A percentile compares a stretch with the other conserved stretches of the same genome.
These are phyloP conservation scores for Phaeosphaeriaceae sp. DNA, from an alignment of 2,329 filamentous ascomycete species.

Conservation along the genomic window DNA sequence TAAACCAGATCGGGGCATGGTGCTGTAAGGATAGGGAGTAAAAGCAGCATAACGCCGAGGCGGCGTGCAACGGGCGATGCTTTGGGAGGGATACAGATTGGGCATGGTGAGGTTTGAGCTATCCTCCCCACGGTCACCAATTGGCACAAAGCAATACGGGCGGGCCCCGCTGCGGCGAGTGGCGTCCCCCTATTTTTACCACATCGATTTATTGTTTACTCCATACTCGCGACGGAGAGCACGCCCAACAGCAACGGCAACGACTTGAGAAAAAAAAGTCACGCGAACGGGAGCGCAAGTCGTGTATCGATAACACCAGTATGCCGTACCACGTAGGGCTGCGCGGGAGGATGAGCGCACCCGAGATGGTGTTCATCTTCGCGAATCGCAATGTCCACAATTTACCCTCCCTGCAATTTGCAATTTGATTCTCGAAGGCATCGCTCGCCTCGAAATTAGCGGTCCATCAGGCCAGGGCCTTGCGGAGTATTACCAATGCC, in stretches of 20 bases:
- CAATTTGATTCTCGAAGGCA: conserved; percentile 9
- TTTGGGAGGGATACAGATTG: conserved; percentile 17
- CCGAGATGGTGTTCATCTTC: not conserved
- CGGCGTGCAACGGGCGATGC: not conserved
- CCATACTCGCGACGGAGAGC: not conserved
- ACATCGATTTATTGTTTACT: not conserved
- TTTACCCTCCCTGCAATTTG: conserved; percentile 6
- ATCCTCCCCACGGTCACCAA: conserved; percentile 26
- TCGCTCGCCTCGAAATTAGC: not conserved
- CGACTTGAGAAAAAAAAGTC: not conserved
- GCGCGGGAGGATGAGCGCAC: conserved; percentile 2
- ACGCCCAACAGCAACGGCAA: not conserved
- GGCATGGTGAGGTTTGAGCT: conserved; percentile 23
- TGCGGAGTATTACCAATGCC: not conserved
- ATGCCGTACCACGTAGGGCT: not conserved
- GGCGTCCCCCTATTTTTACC: conserved; percentile 14
- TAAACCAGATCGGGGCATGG: conserved; percentile 19
- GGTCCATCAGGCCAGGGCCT: not conserved
- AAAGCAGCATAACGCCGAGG: conserved; percentile 15
- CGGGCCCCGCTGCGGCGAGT: conserved; percentile 17
- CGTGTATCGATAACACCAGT: conserved; percentile 2
- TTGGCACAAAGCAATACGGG: conserved; percentile 22
- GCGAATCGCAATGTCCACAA: conserved; percentile 11
- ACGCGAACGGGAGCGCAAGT: not conserved
- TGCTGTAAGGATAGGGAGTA: conserved; percentile 17